Percentiles rank a stretch among this genome's conserved stretches.
phyloP scores from a whole-genome alignment of 2,329 filamentous ascomycete species.

The Fusarium buharicum region DNA sequence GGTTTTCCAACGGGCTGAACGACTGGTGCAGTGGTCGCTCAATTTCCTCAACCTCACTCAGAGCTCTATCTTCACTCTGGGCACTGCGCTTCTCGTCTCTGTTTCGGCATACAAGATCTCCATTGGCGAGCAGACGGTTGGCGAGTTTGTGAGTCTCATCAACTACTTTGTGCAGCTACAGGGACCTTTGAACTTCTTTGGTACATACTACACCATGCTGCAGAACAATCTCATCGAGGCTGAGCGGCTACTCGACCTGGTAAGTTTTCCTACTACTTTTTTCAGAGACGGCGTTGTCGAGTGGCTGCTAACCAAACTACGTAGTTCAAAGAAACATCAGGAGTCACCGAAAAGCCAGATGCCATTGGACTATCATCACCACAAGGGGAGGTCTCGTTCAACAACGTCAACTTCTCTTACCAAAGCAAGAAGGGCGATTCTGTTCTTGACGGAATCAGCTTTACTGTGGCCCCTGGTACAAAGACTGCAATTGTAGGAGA shows the following conservation, averaged over 20 bases:
- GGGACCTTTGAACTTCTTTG: conserved; percentile 70
- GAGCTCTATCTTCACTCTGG: conserved; percentile 71
- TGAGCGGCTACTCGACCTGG: conserved; percentile 57
- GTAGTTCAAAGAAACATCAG: conserved; percentile 58
- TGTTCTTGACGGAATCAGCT: conserved; percentile 54
- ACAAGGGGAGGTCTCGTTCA: conserved; percentile 54
- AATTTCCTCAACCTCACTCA: conserved; percentile 68
- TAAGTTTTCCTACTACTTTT: conserved; percentile 25
- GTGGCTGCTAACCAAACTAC: conserved; percentile 25
- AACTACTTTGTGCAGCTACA: conserved; percentile 71
- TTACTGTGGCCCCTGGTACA: conserved; percentile 56
- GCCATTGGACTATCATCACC: conserved; percentile 48
- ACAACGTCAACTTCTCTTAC: conserved; percentile 57
- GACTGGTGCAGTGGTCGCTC: conserved; percentile 44
- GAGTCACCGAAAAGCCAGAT: conserved; percentile 55
- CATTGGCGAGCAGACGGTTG: conserved; percentile 61
- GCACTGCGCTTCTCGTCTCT: conserved; percentile 68
- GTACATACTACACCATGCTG: conserved; percentile 59
- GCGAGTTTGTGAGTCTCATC: conserved; percentile 66
- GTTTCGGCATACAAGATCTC: conserved; percentile 72
- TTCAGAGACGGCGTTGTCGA: not conserved
- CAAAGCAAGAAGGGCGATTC: conserved; percentile 51
- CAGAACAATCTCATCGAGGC: conserved; percentile 60
- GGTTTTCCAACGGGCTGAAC: conserved; percentile 58
- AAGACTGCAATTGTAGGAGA: conserved; percentile 60